Evolutionary conservation across 2,329 filamentous ascomycete species (phyloP).

Genomic region (Elsinoe necatrix): DNA sequence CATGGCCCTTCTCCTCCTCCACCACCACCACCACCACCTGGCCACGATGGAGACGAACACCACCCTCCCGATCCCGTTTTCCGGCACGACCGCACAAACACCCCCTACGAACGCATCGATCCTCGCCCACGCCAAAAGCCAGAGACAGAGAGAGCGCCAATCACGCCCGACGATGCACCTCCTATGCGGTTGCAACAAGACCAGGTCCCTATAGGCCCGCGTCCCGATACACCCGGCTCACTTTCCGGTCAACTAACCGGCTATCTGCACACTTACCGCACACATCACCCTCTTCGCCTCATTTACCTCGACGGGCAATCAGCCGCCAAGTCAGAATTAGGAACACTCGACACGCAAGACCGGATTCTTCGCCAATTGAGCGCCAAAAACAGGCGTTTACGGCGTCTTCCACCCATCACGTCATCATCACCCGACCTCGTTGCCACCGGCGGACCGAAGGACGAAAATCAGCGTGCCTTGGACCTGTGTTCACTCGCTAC

Average conservation of each 20-base stretch:
- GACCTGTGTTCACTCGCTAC: slow-evolving; percentile 48
- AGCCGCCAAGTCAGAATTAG: slow-evolving; percentile 56
- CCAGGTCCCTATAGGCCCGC: neutral
- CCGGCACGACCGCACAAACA: neutral
- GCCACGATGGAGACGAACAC: neutral
- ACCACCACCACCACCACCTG: neutral
- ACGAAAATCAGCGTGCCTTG: slow-evolving; percentile 46
- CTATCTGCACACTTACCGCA: slow-evolving; percentile 59
- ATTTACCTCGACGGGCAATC: slow-evolving; percentile 64
- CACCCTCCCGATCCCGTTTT: neutral
- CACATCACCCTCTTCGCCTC: slow-evolving; percentile 49
- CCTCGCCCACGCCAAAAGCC: neutral
- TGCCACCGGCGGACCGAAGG: slow-evolving; percentile 25
- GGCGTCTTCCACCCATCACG: slow-evolving; percentile 20
- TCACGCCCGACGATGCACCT: neutral
- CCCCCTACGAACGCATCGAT: neutral
- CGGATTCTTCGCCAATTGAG: slow-evolving; percentile 38
- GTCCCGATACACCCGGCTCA: neutral
- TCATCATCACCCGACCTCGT: neutral
- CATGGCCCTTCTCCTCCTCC: neutral
- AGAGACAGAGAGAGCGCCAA: neutral
- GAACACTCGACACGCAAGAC: slow-evolving; percentile 62
- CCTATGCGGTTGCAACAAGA: neutral
- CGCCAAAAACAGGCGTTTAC: slow-evolving; percentile 15
- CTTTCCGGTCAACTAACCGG: slow-evolving; percentile 30